phyloP scores from a whole-genome alignment of 768 basidiomycete species.

The Tulasnella sp. region DNA sequence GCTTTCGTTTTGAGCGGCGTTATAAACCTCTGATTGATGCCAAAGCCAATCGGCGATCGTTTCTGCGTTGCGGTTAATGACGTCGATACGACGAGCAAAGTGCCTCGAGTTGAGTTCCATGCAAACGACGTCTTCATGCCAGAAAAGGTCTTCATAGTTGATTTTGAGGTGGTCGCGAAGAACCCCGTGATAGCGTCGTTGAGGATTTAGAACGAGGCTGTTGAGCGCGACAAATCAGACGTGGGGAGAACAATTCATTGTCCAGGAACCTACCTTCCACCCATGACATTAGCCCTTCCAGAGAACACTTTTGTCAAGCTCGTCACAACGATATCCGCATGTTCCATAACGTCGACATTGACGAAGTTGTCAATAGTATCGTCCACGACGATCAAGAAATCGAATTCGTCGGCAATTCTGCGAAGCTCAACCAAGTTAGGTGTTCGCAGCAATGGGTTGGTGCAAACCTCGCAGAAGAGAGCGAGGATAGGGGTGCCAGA shows the following conservation, averaged over 20 bases:
- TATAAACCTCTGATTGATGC: not conserved
- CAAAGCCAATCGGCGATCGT: slow-evolving; percentile 74
- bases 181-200: slow-evolving; percentile 58
- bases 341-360: slow-evolving; percentile 85
- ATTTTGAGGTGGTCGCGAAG: slow-evolving; percentile 59
- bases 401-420: slow-evolving; percentile 77
- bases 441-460: slow-evolving; percentile 88
- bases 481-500: slow-evolving; percentile 60
- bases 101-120: slow-evolving; percentile 98
- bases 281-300: slow-evolving; percentile 94
- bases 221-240: not conserved
- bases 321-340: slow-evolving; percentile 84
- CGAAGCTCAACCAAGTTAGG: slow-evolving; percentile 75
- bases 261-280: slow-evolving; percentile 70
- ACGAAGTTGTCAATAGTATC: slow-evolving; percentile 93
- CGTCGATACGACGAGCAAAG: slow-evolving; percentile 67
- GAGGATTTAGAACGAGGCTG: slow-evolving; percentile 91
- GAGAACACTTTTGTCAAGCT: slow-evolving; percentile 96
- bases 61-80: slow-evolving; percentile 80
- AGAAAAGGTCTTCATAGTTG: slow-evolving; percentile 81
- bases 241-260: too few species aligned
- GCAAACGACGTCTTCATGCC: slow-evolving; percentile 86
- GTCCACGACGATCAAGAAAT: slow-evolving; percentile 85
- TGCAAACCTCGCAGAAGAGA: slow-evolving; percentile 90
- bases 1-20: too few species aligned